Percentiles rank a stretch among this genome's conserved stretches.
Conservation (phyloP, 1,139 yeast genomes). For the Candida tropicalis region DNA sequence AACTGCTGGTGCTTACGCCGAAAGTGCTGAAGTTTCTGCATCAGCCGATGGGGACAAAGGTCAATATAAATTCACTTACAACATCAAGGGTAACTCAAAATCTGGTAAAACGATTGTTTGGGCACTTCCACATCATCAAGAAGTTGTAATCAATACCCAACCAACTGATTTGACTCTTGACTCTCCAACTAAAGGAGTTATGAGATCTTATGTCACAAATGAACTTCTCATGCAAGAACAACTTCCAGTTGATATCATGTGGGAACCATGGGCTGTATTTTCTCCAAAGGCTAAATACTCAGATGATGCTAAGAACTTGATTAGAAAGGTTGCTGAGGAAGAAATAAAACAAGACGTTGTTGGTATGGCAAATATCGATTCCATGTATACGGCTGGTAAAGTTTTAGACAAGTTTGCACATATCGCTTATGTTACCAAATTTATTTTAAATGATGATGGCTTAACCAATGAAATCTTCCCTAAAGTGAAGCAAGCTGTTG, state of each 20-base stretch:
- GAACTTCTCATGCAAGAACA: conserved; percentile 50
- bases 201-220: conserved; percentile 59
- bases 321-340: conserved; percentile 48
- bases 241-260: conserved; percentile 53
- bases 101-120: conserved; percentile 40
- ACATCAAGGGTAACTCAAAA: conserved; percentile 31
- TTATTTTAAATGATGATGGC: conserved; percentile 49
- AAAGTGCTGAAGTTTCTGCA: conserved; percentile 28
- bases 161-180: conserved; percentile 48
- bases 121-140: conserved; percentile 72
- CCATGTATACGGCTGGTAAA: conserved; percentile 79
- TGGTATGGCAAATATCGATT: conserved; percentile 63
- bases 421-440: conserved; percentile 63
- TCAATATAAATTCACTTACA: conserved; percentile 33
- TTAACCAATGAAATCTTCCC: conserved; percentile 50
- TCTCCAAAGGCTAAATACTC: conserved; percentile 37
- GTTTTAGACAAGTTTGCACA: conserved; percentile 75
- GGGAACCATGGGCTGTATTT: conserved; percentile 63
- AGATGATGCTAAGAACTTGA: conserved; percentile 35
- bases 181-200: conserved; percentile 70
- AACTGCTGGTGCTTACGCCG: conserved; percentile 46
- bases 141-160: conserved; percentile 32
- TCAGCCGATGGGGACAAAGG: conserved; percentile 27
- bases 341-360: conserved; percentile 60
- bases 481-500: conserved; percentile 59